phyloP scores from a whole-genome alignment of 257 asterid genomes.

The Vinca minor region DNA sequence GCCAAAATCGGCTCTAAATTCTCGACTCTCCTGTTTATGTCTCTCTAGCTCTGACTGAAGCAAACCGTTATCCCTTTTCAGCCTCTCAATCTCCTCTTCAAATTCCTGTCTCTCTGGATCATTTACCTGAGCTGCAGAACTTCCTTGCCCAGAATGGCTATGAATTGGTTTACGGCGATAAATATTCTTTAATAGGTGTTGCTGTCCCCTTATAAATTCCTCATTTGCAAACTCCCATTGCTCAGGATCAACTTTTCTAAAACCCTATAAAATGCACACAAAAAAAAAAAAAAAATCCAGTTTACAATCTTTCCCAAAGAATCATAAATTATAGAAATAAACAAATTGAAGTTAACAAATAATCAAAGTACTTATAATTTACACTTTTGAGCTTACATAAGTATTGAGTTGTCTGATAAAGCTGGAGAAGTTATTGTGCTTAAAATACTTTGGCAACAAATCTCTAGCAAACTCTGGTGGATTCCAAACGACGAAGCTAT shows the following conservation, averaged over 20 bases:
- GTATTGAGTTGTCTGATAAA: constrained; percentile 90
- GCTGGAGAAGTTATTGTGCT: constrained; percentile 90
- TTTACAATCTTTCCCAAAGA: background rate
- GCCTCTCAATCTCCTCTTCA: constrained; percentile 56
- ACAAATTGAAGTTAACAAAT: background rate
- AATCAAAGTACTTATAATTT: no score
- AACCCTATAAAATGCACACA: constrained; percentile 45
- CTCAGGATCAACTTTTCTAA: constrained; percentile 80
- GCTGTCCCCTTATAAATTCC: constrained; percentile 66
- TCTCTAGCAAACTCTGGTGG: constrained; percentile 84
- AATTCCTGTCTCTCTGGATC: constrained; percentile 61
- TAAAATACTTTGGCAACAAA: constrained; percentile 77
- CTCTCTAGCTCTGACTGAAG: constrained; percentile 56
- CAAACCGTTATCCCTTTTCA: constrained; percentile 41
- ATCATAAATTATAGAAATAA: background rate
- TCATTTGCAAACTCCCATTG: constrained; percentile 97
- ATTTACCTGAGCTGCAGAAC: constrained; percentile 32
- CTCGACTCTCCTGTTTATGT: constrained; percentile 42
- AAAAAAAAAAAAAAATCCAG: background rate
- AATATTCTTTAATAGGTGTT: constrained; percentile 60
- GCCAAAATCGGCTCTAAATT: constrained; percentile 35
- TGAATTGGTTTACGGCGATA: constrained; percentile 77
- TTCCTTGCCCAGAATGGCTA: constrained; percentile 67
- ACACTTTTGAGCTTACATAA: constrained; percentile 87
- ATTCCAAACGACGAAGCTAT: constrained; percentile 78